phyloP scores from a whole-genome alignment of 441 rosid species.

The Populus tomentosa region DNA sequence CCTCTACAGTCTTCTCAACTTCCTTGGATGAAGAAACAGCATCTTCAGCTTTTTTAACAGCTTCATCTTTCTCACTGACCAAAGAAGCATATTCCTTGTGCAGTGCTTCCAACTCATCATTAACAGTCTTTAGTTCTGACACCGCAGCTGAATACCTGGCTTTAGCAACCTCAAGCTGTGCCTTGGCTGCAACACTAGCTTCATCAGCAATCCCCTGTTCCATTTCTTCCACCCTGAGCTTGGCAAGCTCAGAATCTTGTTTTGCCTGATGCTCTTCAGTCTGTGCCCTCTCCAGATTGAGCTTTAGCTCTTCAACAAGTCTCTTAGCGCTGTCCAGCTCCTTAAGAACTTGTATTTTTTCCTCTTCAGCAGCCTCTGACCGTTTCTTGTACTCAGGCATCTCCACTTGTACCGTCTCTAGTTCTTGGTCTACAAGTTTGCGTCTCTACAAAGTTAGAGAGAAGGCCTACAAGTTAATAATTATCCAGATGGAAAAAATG shows the following conservation, averaged over 20 bases:
- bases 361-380: constrained; percentile 62
- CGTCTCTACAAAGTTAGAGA: constrained; percentile 44
- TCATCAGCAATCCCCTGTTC: constrained; percentile 90
- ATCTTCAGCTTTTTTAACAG: constrained; percentile 65
- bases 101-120: constrained; percentile 56
- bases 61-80: constrained; percentile 53
- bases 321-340: constrained; percentile 80
- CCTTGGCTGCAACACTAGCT: constrained; percentile 84
- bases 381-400: constrained; percentile 55
- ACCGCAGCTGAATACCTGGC: constrained; percentile 68
- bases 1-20: constrained; percentile 83
- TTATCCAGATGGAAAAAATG: not conserved
- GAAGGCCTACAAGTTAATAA: constrained; percentile 1
- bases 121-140: constrained; percentile 58
- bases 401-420: constrained; percentile 62
- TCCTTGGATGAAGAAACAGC: constrained; percentile 67
- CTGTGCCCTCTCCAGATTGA: constrained; percentile 73
- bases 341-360: constrained; percentile 49
- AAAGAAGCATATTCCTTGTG: constrained; percentile 49
- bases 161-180: constrained; percentile 88
- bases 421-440: constrained; percentile 72
- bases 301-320: constrained; percentile 74
- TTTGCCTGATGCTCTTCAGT: constrained; percentile 91
- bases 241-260: constrained; percentile 89
- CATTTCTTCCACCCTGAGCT: constrained; percentile 84